These are phyloP conservation scores for Candida patagonica DNA, from an alignment of 805 yeast genomes.

Conservation along the genomic window DNA sequence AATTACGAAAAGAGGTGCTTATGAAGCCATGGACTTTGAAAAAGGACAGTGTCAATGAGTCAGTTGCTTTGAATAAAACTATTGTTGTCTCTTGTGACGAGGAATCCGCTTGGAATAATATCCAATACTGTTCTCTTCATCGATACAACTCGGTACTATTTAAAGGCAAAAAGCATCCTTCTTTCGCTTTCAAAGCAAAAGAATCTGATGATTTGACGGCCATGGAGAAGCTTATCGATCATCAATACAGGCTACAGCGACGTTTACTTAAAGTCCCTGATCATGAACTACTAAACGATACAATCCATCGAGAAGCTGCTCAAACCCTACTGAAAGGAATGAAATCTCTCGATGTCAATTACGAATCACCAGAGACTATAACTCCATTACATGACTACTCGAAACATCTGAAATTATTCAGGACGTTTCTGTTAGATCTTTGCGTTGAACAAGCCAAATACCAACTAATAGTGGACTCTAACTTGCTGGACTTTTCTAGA, in stretches of 20 bases:
- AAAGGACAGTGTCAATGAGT: neutral
- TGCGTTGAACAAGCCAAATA: neutral
- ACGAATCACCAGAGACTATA: neutral
- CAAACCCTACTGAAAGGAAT: neutral
- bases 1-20: conserved; percentile 5
- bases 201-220: too few species aligned
- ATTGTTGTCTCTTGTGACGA: too few species aligned
- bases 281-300: neutral
- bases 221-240: too few species aligned
- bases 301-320: neutral
- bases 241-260: too few species aligned
- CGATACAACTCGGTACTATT: neutral
- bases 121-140: neutral
- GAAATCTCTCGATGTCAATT: neutral
- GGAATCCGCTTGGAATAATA: neutral
- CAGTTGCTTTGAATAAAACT: neutral
- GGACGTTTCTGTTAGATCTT: neutral
- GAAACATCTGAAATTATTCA: neutral
- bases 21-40: conserved; percentile 6
- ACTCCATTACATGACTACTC: neutral
- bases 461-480: neutral
- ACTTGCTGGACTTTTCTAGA: neutral
- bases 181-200: too few species aligned
- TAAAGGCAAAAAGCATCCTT: neutral
- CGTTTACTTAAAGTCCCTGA: too few species aligned